A percentile compares a stretch with the other conserved stretches of the same genome.
phyloP scores from a whole-genome alignment of 441 rosid species.

The Jatropha podagrica region DNA sequence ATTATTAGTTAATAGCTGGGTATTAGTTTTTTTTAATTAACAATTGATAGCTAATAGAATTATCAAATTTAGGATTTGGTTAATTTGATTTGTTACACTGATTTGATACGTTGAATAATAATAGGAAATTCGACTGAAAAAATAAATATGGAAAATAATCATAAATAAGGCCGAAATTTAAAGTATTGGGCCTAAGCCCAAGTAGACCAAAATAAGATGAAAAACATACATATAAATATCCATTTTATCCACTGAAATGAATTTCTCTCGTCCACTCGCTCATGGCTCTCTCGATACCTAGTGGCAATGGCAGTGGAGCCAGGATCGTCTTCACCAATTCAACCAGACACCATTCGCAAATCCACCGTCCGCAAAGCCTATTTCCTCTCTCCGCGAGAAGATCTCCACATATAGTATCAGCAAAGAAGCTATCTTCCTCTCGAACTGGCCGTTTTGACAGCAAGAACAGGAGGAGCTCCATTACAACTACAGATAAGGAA shows the following conservation, averaged over 20 bases:
- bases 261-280: constrained; percentile 31
- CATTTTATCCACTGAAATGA: constrained; percentile 5
- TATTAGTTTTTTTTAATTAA: no score
- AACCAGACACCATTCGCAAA: constrained; percentile 20
- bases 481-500: constrained; percentile 43
- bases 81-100: no score
- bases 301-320: constrained; percentile 41
- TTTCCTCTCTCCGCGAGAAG: constrained; percentile 29
- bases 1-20: no score
- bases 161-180: no score
- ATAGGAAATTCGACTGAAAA: no score
- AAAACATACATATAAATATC: not conserved
- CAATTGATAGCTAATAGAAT: no score
- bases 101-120: no score
- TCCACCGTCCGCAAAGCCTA: constrained; percentile 20
- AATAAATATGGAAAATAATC: no score
- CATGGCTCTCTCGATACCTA: constrained; percentile 55
- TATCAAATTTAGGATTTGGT: no score
- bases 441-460: constrained; percentile 70
- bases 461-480: constrained; percentile 51
- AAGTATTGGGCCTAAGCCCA: not conserved
- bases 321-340: constrained; percentile 29
- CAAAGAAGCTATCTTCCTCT: constrained; percentile 56
- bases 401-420: constrained; percentile 42
- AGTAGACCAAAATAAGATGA: no score